Conservation (phyloP, 208 protist species). For the Acanthamoeba castellanii region DNA sequence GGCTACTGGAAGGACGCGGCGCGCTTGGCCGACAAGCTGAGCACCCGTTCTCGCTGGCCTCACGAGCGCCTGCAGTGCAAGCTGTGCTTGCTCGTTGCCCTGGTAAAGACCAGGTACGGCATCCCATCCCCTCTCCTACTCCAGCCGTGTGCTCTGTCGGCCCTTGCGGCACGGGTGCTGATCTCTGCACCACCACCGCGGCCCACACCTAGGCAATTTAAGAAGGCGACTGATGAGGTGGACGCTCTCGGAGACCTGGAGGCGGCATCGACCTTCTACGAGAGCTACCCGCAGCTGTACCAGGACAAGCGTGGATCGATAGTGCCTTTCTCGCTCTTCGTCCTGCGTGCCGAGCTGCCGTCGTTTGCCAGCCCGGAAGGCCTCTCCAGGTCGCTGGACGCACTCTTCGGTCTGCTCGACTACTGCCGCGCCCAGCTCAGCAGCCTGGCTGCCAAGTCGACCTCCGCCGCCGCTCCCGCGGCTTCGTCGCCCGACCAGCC, state of each 20-base stretch:
- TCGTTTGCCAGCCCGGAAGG: constrained; percentile 24
- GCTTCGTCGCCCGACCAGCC: neutral
- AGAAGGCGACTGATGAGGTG: neutral
- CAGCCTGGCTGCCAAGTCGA: neutral
- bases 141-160: neutral
- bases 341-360: constrained; percentile 61
- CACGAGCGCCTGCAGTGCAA: constrained; percentile 55
- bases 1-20: constrained; percentile 28
- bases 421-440: constrained; percentile 17
- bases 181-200: neutral
- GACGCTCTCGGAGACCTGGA: constrained; percentile 20
- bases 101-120: neutral
- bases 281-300: constrained; percentile 56
- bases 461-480: neutral
- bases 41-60: neutral
- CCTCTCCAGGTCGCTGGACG: constrained; percentile 5
- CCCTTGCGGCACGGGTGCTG: too few relatives aligned
- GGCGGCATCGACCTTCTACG: constrained; percentile 29
- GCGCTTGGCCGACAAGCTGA: constrained; percentile 52
- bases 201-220: neutral
- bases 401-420: constrained; percentile 28
- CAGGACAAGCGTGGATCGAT: constrained; percentile 58
- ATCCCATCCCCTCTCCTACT: neutral
- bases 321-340: constrained; percentile 54
- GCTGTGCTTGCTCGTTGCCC: constrained; percentile 13